Conservation (phyloP, 2,329 filamentous ascomycete genomes). For the Ceratocystis variospora region DNA sequence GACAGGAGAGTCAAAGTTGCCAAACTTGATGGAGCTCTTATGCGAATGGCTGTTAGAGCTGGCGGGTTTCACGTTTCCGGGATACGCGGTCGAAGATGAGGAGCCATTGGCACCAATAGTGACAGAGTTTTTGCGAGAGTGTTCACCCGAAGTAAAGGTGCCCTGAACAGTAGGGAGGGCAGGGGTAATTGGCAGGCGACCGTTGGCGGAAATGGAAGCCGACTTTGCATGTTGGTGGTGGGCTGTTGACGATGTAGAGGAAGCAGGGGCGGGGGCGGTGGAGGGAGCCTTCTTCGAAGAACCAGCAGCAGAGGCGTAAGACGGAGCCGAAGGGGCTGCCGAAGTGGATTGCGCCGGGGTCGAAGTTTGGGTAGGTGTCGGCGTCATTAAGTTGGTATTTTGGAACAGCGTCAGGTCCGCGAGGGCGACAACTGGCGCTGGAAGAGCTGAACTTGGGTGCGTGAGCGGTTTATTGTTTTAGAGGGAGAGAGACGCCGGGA, state of each 20-base stretch:
- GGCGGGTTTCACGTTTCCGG: slow-evolving; percentile 67
- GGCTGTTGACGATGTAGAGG: slow-evolving; percentile 30
- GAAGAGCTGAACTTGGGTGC: slow-evolving; percentile 15
- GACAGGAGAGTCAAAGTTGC: slow-evolving; percentile 57
- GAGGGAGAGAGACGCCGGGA: not conserved
- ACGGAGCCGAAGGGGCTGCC: slow-evolving; percentile 44
- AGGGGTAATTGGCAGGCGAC: slow-evolving; percentile 57
- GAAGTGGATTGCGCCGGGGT: slow-evolving; percentile 42
- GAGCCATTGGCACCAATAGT: slow-evolving; percentile 72
- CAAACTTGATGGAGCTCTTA: slow-evolving; percentile 65
- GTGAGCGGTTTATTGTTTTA: slow-evolving; percentile 1
- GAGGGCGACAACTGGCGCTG: slow-evolving; percentile 19
- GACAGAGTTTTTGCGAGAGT: slow-evolving; percentile 76
- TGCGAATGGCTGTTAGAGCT: slow-evolving; percentile 39
- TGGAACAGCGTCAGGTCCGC: slow-evolving; percentile 18
- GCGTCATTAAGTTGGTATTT: slow-evolving; percentile 41
- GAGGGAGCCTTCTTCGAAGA: slow-evolving; percentile 48
- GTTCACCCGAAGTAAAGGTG: slow-evolving; percentile 42
- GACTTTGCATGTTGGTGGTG: slow-evolving; percentile 48
- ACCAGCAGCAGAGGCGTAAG: slow-evolving; percentile 55
- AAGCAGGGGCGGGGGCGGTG: slow-evolving; percentile 26
- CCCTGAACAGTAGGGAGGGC: slow-evolving; percentile 41
- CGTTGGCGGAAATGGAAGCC: slow-evolving; percentile 68
- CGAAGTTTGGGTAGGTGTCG: slow-evolving; percentile 34
- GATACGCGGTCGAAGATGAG: slow-evolving; percentile 58